phyloP scores from a whole-genome alignment of 768 basidiomycete genomes.

The Tylopilus vinaceipallidus region DNA sequence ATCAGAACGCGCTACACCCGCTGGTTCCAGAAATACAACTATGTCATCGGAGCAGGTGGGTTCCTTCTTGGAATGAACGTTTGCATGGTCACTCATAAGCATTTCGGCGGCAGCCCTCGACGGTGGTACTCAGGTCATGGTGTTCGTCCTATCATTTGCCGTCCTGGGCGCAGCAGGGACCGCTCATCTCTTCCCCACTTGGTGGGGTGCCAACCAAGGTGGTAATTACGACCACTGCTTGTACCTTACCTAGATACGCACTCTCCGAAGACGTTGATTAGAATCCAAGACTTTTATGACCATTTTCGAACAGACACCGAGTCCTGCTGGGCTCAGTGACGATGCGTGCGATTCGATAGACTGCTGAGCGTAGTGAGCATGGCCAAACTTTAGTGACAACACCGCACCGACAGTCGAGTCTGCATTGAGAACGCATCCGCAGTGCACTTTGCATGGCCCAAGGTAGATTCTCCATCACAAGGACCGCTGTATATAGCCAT shows the following conservation, averaged over 20 bases:
- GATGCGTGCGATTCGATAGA: no score
- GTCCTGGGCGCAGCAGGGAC: constrained; percentile 51
- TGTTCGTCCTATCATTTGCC: constrained; percentile 50
- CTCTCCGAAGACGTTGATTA: no score
- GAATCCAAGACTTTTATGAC: no score
- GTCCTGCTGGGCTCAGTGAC: no score
- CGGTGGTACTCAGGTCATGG: constrained; percentile 48
- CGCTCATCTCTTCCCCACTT: constrained; percentile 48
- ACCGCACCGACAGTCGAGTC: no score
- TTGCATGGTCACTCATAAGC: background rate
- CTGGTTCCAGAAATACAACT: constrained; percentile 40
- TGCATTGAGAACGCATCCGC: no score
- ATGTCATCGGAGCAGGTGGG: constrained; percentile 42
- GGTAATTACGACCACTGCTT: constrained; percentile 37
- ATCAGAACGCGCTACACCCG: constrained; percentile 35
- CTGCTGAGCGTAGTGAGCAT: no score
- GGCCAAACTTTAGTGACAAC: no score
- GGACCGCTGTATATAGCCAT: no score
- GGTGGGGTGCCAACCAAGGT: constrained; percentile 60
- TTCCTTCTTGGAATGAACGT: background rate
- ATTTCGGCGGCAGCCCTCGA: constrained; percentile 33
- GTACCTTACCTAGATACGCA: constrained; percentile 14
- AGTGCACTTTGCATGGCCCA: no score
- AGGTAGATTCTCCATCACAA: no score
- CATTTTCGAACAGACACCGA: no score